Evolutionary conservation across 441 rosid genomes (phyloP), one percentile per base, ranked within the genome.

Genomic region (Eutrema salsugineum): DNA sequence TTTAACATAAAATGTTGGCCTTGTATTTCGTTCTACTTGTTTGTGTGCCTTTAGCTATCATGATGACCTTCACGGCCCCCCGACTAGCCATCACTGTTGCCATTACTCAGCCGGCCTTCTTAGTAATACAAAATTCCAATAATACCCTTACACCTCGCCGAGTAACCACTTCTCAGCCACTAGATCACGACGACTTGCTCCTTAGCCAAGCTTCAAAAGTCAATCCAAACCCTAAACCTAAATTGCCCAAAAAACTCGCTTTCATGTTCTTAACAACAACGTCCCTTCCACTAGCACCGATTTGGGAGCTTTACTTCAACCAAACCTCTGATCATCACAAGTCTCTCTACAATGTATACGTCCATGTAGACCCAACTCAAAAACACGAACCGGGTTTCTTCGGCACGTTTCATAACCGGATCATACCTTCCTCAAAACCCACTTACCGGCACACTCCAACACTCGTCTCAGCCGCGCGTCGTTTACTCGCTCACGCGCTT

Each of bases 381-480:
- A 6, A 17, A 5, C 81, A 85, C 68, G 56, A 80, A 33, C 79
- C 82, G 27, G 74, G 73, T 17, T 82, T 80, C 38, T 6, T 75
- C 0, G 89, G 88, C 35, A 82, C 71, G 49, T 88, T 91, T 58
- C 22, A 82, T n/a, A 38, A 76, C 73, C 83, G 91, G 40, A 84
- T 82, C 48, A 78, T 89, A 66, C 87, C 66, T 4, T 89, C 91
- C 8, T 89, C 97, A 3, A 79, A 83, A 60, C 89, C 79, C 4
- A 56, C 93, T 33, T 54, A 65, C 40, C 85, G 91, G 0, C 77
- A 24, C 62, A 80, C 88, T 1, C 91, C 90, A 3, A 83, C 91
- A 16, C 91, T 91, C 40, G 65, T 47, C 44, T 79, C 93, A 6
- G 95, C 93, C 19, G 91, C 91, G 43, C 87, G 94, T 36, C 85